Evolutionary conservation across 768 basidiomycete genomes (phyloP), one percentile per base, ranked within the genome.

Genomic region (Amanita polypyramis): DNA sequence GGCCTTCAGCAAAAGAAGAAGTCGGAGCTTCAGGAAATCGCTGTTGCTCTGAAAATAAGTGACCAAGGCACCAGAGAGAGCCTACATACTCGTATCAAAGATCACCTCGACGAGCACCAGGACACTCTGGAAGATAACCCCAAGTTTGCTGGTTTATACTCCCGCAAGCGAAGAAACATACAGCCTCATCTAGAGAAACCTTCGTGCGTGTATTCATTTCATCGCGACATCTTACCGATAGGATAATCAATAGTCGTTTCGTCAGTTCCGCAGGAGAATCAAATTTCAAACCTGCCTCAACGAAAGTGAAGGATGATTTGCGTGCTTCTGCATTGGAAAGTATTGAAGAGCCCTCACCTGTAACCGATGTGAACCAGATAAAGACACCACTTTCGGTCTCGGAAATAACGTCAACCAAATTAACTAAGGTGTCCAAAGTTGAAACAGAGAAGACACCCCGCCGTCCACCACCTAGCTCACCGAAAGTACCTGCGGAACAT

Each of bases 1-100:
- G 61, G 75, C 21, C 70, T 83, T 21, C 71, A 68, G 51, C 56
- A 73, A n/a, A 84, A 85, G 64, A 84, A 81, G 65, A 85, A 85
- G 61, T 67, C 68, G 2, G 82, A 85, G 17, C 72, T 85, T 3
- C 80, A 74, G 54, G 73, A 75, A 49, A 76, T 85, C 30, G 79
- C 82, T 1, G 1, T 51, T 4, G 76, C 78, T 4, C 70, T 85
- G 19, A 58, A 60, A 0, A 61, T 82, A 50, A 72, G 68, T 39
- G 73, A 76, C 45, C 49, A 63, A 30, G 82, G 82, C 33, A 85
- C 79, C 1, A 80, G 75, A 51, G 80, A 84, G 25, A 80, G 82
- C 2, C 51, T 85, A 9, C 73, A 76, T 46, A 58, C 58, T n/a
- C 69, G 82, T 50, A 82, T 85, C 52, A 81, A 76, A 55, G 73